Evolutionary conservation across 225 moss, liverwort and hornwort genomes (phyloP), one percentile per base, ranked within the genome.

Genomic region (Physcomitrellopsis africana): DNA sequence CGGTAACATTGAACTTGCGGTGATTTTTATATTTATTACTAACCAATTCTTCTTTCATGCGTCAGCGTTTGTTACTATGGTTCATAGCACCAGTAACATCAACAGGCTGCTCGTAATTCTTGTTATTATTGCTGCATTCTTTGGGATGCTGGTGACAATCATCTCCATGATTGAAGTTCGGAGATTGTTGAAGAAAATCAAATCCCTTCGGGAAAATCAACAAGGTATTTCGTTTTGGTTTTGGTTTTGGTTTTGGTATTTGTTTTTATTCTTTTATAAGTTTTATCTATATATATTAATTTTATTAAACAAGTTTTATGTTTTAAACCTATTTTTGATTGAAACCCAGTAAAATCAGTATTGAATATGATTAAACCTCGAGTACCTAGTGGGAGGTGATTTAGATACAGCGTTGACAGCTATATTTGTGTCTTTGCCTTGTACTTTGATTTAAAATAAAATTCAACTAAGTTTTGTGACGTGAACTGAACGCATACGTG

Each of bases 171-270:
- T 81, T 45, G 45, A 72, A 13, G 63, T 85, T 17, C 68, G 72
- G 72, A 81, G 76, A 60, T 76, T 81, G 46, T 42, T 72, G 29
- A 81, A 69, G 22, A 68, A 68, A 68, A 77, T 79, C 65, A 18
- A 57, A 10, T 0, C 51, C 19, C 81, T 79, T 65, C 76, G 75
- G 45, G 78, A 81, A 9, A 14, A 72, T 53, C 85, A 79, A 79
- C 76, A 61, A 60, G 85, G 85, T 81, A 42, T 59, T 13, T 29
- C 27, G 5, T 26, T 43, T 17, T 17, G 1, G 10, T 49, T 29
- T 37, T 24, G 24, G 24, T 3, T 13, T 63, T 17, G 1, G 10
- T 49, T 29, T 37, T 24, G 24, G 24, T 3, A 9, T 63, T 65
- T 54, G 1, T 44, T 76, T 51, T 3, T 27, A 16, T 41, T 68